These are phyloP conservation scores for Penicillium dipodomyicola DNA, from an alignment of 495 filamentous ascomycete species.

Conservation along the genomic window DNA sequence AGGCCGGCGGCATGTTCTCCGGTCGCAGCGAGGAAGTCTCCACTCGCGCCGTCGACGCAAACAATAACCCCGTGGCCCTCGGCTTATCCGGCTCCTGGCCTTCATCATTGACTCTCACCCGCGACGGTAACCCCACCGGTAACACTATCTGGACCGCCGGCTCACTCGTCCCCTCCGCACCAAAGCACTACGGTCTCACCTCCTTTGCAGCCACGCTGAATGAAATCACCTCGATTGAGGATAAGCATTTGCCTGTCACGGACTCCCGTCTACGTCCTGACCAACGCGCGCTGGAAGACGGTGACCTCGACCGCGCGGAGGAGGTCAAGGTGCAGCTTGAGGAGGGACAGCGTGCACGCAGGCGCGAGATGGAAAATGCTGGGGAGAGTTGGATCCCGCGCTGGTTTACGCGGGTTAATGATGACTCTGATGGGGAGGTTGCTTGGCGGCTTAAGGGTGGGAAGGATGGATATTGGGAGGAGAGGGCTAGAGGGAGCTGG, in stretches of 20 bases:
- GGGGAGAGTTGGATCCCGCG: conserved; percentile 68
- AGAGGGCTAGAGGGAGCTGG: conserved; percentile 69
- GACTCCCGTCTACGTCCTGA: conserved; percentile 87
- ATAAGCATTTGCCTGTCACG: conserved; percentile 67
- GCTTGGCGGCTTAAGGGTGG: conserved; percentile 78
- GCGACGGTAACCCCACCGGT: conserved; percentile 53
- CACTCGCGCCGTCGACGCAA: conserved; percentile 64
- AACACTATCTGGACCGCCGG: conserved; percentile 76
- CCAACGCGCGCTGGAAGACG: conserved; percentile 81
- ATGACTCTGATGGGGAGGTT: conserved; percentile 59
- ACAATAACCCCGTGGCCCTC: conserved; percentile 58
- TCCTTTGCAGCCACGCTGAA: conserved; percentile 83
- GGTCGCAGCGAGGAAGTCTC: conserved; percentile 88
- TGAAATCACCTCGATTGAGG: conserved; percentile 79
- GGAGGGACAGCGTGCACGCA: conserved; percentile 74
- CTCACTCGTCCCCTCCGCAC: conserved; percentile 67
- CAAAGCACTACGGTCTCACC: conserved; percentile 81
- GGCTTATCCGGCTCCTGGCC: conserved; percentile 85
- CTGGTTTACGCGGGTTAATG: conserved; percentile 74
- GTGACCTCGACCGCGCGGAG: conserved; percentile 81
- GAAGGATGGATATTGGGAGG: conserved; percentile 91
- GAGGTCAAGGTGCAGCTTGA: conserved; percentile 77
- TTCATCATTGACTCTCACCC: conserved; percentile 58
- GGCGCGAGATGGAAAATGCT: conserved; percentile 69
- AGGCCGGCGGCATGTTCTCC: conserved; percentile 92